phyloP scores from a whole-genome alignment of 2,329 filamentous ascomycete species.

The Colletotrichum tamarilloi region DNA sequence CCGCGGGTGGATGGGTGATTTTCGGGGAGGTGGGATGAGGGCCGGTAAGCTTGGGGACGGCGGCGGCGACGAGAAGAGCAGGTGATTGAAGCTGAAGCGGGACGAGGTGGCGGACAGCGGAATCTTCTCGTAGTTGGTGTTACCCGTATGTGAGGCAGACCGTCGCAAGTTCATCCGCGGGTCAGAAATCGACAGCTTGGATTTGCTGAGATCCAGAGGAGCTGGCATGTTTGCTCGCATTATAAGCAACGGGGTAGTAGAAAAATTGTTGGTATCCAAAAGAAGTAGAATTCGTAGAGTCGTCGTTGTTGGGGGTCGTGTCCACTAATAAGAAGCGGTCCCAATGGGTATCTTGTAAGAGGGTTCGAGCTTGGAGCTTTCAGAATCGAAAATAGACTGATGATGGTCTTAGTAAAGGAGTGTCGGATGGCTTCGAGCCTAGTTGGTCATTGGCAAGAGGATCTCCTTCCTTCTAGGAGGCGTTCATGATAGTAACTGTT shows the following conservation, averaged over 20 bases:
- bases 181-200: constrained; percentile 64
- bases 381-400: constrained; percentile 27
- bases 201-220: constrained; percentile 55
- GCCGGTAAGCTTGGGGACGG: constrained; percentile 78
- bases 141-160: constrained; percentile 63
- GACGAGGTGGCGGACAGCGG: constrained; percentile 71
- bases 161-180: constrained; percentile 70
- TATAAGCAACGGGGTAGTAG: constrained; percentile 21
- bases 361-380: constrained; percentile 11
- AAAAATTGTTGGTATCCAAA: constrained; percentile 19
- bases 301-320: constrained; percentile 11
- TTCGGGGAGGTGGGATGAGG: constrained; percentile 72
- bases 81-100: constrained; percentile 74
- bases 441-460: constrained; percentile 20
- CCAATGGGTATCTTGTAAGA: constrained; percentile 33
- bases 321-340: constrained; percentile 14
- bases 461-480: constrained; percentile 33
- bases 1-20: constrained; percentile 66
- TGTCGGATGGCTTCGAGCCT: constrained; percentile 34
- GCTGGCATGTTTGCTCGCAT: constrained; percentile 53
- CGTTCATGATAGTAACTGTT: constrained; percentile 32
- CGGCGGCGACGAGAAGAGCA: constrained; percentile 74
- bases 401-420: constrained; percentile 23
- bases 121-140: constrained; percentile 55
- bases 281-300: constrained; percentile 30